Evolutionary conservation across 208 protist genomes (phyloP).

Genomic region (Trypanosoma theileri): DNA sequence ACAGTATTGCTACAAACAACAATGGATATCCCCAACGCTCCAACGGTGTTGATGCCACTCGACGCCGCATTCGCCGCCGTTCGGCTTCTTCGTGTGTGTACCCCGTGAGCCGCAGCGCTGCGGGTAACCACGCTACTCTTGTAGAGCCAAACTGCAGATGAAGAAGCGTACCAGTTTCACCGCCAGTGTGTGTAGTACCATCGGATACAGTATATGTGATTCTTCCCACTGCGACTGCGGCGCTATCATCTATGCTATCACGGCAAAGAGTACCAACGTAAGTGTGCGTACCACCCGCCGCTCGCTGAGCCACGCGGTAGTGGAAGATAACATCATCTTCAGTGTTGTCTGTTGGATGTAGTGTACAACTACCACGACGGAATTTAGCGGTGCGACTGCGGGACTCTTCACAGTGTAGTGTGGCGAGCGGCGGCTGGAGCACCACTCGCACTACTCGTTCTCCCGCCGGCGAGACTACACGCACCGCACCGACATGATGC

Average conservation of each 20-base stretch:
- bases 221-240: conserved; percentile 5
- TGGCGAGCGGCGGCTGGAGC: not conserved
- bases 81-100: conserved; percentile 28
- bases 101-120: conserved; percentile 35
- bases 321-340: conserved; percentile 21
- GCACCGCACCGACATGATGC: conserved; percentile 7
- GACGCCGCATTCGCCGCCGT: conserved; percentile 11
- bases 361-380: conserved; percentile 18
- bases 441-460: conserved; percentile 12
- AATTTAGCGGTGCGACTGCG: not conserved
- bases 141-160: conserved; percentile 11
- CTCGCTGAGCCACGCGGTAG: conserved; percentile 17
- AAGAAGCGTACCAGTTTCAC: not conserved
- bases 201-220: conserved; percentile 4
- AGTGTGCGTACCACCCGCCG: too few species aligned
- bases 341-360: not conserved
- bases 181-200: not conserved
- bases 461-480: conserved; percentile 1
- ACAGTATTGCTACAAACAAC: conserved; percentile 36
- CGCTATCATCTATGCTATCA: conserved; percentile 1
- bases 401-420: conserved; percentile 29
- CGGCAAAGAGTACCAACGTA: conserved; percentile 16
- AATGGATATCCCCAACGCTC: conserved; percentile 48
- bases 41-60: conserved; percentile 29
- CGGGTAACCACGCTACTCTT: conserved; percentile 16